Evolutionary conservation across 352 stramenopile genomes (phyloP).

Genomic region (Phytophthora sp.): DNA sequence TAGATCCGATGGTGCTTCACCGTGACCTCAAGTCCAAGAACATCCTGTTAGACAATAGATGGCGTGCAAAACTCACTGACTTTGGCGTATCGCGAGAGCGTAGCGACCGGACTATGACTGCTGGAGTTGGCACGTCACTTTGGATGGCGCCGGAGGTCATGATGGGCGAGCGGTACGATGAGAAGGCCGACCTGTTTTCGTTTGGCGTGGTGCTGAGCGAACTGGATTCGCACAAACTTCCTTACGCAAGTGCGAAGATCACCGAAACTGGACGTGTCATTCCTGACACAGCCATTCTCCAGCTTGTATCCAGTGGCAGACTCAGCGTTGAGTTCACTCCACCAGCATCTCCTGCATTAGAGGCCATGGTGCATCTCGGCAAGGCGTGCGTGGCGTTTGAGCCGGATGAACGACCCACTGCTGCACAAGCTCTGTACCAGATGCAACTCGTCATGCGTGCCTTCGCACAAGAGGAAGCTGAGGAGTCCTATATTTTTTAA

Average conservation of each 20-base stretch:
- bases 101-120: constrained; percentile 49
- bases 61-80: constrained; percentile 61
- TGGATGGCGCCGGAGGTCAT: constrained; percentile 61
- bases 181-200: constrained; percentile 41
- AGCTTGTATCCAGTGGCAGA: constrained; percentile 36
- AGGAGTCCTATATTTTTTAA: constrained; percentile 34
- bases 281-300: constrained; percentile 35
- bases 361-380: constrained; percentile 39
- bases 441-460: constrained; percentile 50
- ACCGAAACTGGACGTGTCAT: constrained; percentile 34
- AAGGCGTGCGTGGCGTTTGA: constrained; percentile 58
- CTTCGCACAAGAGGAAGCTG: constrained; percentile 40
- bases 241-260: constrained; percentile 37
- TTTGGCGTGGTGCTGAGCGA: constrained; percentile 40
- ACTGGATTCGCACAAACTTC: constrained; percentile 38
- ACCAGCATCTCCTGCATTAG: constrained; percentile 28
- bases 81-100: constrained; percentile 59
- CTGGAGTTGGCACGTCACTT: constrained; percentile 51
- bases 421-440: constrained; percentile 57
- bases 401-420: constrained; percentile 55
- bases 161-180: constrained; percentile 40
- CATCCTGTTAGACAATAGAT: constrained; percentile 46
- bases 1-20: constrained; percentile 49
- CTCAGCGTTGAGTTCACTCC: constrained; percentile 35
- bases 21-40: constrained; percentile 58